phyloP scores from a whole-genome alignment of 306 rosid genomes.

The Rubus idaeus region DNA sequence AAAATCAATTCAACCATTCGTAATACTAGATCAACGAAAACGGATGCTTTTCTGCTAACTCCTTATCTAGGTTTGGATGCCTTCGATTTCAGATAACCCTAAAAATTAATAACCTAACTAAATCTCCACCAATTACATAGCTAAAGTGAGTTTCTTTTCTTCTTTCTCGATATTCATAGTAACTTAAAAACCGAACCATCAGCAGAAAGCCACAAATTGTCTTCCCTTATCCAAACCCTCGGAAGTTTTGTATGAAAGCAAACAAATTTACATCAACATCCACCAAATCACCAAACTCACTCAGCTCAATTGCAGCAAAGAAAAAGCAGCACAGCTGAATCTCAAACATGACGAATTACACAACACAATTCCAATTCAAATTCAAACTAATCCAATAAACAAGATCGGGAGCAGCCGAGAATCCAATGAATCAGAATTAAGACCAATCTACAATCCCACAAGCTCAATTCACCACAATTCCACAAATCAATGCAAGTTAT shows the following conservation, averaged over 20 bases:
- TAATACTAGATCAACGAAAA: not conserved
- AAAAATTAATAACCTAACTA: conserved; percentile 14
- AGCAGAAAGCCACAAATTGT: conserved; percentile 24
- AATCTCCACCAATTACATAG: conserved; percentile 19
- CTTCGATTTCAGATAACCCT: not conserved
- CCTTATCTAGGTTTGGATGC: not conserved
- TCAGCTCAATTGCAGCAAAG: conserved; percentile 3
- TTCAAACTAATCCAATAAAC: not conserved
- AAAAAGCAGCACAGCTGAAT: not conserved
- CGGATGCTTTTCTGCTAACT: too few relatives aligned
- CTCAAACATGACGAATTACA: conserved; percentile 9
- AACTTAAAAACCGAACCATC: conserved; percentile 11
- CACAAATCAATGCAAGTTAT: conserved; percentile 31
- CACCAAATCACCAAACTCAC: conserved; percentile 38
- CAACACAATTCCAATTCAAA: conserved; percentile 20
- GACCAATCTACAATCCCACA: conserved; percentile 21
- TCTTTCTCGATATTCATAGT: not conserved
- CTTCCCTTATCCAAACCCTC: conserved; percentile 29
- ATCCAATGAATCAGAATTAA: conserved; percentile 29
- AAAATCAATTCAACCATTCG: conserved; percentile 1
- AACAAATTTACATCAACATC: conserved; percentile 23
- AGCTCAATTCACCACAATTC: conserved; percentile 40
- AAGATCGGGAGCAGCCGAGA: conserved; percentile 30
- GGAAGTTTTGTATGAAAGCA: conserved; percentile 12
- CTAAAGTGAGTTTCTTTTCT: conserved; percentile 9